Percentiles rank a stretch among this genome's conserved stretches.
Conservation (phyloP, 2,329 filamentous ascomycete genomes). For the Furcasterigmium furcatum region DNA sequence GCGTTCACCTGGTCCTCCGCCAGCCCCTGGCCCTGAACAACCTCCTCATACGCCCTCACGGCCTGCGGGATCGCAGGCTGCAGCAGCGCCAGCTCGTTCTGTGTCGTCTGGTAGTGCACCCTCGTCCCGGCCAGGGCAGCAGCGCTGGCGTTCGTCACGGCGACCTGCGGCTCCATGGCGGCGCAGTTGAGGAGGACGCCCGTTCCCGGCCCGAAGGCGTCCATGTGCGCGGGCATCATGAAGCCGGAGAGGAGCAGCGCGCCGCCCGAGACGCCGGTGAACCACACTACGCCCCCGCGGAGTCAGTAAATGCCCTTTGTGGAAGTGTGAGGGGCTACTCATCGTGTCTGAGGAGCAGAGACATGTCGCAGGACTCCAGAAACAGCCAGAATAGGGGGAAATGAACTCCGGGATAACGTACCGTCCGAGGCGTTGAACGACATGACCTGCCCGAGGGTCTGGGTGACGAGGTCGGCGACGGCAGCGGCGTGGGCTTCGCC, state of each 20-base stretch:
- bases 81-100: conserved; percentile 44
- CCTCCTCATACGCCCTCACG: conserved; percentile 46
- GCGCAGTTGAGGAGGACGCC: conserved; percentile 57
- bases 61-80: conserved; percentile 48
- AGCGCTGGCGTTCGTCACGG: conserved; percentile 34
- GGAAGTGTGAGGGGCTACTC: no score
- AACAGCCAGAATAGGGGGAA: no score
- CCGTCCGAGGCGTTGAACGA: conserved; percentile 47
- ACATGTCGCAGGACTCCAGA: no score
- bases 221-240: conserved; percentile 54
- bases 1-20: conserved; percentile 38
- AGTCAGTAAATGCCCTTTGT: no score
- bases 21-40: conserved; percentile 40
- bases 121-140: conserved; percentile 40
- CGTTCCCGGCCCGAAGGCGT: conserved; percentile 38
- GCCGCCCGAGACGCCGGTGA: conserved; percentile 56
- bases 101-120: conserved; percentile 55
- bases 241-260: conserved; percentile 51
- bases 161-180: conserved; percentile 48
- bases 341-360: no score
- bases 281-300: no score
- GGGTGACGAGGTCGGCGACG: conserved; percentile 47
- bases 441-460: conserved; percentile 47
- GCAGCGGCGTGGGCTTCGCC: conserved; percentile 54
- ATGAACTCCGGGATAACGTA: no score